Base-by-base conservation (phyloP, 2,329 filamentous ascomycete genomes). In the Stachybotrys echinatus region DNA sequence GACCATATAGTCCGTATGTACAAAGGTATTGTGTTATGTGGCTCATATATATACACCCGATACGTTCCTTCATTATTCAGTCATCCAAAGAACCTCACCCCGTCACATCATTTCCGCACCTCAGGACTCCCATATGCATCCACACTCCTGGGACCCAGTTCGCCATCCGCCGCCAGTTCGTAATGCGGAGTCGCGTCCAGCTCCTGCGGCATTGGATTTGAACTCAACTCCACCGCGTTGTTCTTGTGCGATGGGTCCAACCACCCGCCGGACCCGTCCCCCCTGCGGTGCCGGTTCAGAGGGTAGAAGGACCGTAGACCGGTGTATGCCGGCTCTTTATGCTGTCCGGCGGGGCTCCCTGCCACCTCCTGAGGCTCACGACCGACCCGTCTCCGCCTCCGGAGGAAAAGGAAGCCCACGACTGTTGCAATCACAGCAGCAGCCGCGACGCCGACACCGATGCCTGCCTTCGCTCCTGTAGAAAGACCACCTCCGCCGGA, bases 381-480 rank as follows among this genome's bases (percentile, higher is more conserved):
- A 14, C 10, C 27, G 14, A 34, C 10, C 14, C 27, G 27, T 34
- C 27, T 34, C 10, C 27, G 27, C 14, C 27, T 8, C 14, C 27
- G 27, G 14, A 34, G 27, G 5, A 34, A 34, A 34, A 34, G 14
- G 3, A 34, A 34, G 14, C 3, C 27, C 10, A 34, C 27, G 10
- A 14, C 27, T 8, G 2, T 34, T 34, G 27, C 27, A 34, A 5
- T 5, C 10, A 47, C 6, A 38, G 39, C 45, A 6, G 27, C 45
- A 12, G 38, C 18, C 6, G 27, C 27, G 10, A 47, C 45, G 19
- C 27, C 45, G 14, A 39, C n/a, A 12, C 45, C 45, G 31, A 47
- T 47, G 27, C 45, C 44, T 21, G 44, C 44, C 23, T 31, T 46
- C 14, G 44, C 44, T 4, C 44, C 44, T 10, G 44, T 31, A 34